Conservation (phyloP, 345 rosid genomes). For the Crucihimalaya himalaica region DNA sequence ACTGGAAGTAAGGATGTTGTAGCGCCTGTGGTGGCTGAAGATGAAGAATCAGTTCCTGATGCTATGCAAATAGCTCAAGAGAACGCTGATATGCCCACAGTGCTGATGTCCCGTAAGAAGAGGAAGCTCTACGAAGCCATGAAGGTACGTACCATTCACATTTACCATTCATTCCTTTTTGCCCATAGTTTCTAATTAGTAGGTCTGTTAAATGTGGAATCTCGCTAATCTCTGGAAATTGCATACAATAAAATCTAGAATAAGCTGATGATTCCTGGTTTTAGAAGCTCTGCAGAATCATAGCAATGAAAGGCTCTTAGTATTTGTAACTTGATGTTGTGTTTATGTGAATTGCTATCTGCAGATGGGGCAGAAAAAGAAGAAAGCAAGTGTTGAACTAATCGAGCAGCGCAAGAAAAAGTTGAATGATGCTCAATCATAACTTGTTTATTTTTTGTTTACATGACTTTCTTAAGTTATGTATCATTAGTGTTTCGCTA, state of each 20-base stretch:
- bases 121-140: conserved; percentile 68
- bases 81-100: conserved; percentile 37
- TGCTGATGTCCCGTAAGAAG: conserved; percentile 66
- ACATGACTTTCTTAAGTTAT: conserved; percentile 13
- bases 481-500: neutral
- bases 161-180: neutral
- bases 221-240: neutral
- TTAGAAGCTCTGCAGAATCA: neutral
- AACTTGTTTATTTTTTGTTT: neutral
- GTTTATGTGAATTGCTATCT: conserved; percentile 13
- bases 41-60: conserved; percentile 40
- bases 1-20: conserved; percentile 32
- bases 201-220: neutral
- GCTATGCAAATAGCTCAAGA: conserved; percentile 51
- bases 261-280: neutral
- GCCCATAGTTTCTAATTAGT: no score
- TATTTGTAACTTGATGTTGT: neutral
- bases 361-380: conserved; percentile 22
- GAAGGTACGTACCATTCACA: conserved; percentile 46
- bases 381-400: conserved; percentile 23
- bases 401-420: conserved; percentile 32
- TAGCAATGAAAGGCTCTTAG: neutral
- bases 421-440: conserved; percentile 13
- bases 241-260: neutral
- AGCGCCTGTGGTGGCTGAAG: conserved; percentile 29